These are phyloP conservation scores for Lipomyces starkeyi DNA, from an alignment of 805 yeast species.

Conservation along the genomic window DNA sequence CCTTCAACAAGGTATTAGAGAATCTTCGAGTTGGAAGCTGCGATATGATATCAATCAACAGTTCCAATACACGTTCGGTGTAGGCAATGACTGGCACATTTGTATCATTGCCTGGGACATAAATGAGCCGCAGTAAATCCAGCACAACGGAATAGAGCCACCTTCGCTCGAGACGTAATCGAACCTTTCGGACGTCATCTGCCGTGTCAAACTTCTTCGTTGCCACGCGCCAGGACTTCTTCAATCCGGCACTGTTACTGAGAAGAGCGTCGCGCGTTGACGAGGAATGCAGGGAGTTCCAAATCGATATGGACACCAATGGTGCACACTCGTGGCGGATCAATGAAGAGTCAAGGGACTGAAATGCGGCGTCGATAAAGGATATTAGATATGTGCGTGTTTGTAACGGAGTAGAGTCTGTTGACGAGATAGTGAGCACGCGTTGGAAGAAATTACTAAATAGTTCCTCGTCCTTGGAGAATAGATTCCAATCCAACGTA, in stretches of 20 bases:
- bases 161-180: conserved; percentile 37
- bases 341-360: conserved; percentile 38
- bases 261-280: conserved; percentile 37
- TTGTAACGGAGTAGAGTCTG: conserved; percentile 19
- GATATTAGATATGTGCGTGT: conserved; percentile 33
- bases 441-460: conserved; percentile 46
- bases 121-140: conserved; percentile 32
- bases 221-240: conserved; percentile 41
- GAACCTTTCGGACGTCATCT: conserved; percentile 35
- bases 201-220: conserved; percentile 38
- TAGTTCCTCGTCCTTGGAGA: conserved; percentile 39
- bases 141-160: conserved; percentile 44
- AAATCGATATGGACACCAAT: conserved; percentile 47
- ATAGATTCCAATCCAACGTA: conserved; percentile 29
- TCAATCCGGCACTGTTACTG: conserved; percentile 32
- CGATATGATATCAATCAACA: conserved; percentile 47
- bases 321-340: conserved; percentile 43
- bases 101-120: conserved; percentile 3
- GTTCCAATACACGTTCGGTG: conserved; percentile 36
- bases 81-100: conserved; percentile 13
- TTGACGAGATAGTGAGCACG: conserved; percentile 39
- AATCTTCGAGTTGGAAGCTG: conserved; percentile 53
- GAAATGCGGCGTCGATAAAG: conserved; percentile 42
- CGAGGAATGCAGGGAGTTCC: conserved; percentile 44
- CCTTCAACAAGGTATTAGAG: conserved; percentile 43